A percentile compares a stretch with the other conserved stretches of the same genome.
These are phyloP conservation scores for Oropetium thomaeum DNA, from an alignment of 176 grass and related monocot genomes.

Conservation along the genomic window DNA sequence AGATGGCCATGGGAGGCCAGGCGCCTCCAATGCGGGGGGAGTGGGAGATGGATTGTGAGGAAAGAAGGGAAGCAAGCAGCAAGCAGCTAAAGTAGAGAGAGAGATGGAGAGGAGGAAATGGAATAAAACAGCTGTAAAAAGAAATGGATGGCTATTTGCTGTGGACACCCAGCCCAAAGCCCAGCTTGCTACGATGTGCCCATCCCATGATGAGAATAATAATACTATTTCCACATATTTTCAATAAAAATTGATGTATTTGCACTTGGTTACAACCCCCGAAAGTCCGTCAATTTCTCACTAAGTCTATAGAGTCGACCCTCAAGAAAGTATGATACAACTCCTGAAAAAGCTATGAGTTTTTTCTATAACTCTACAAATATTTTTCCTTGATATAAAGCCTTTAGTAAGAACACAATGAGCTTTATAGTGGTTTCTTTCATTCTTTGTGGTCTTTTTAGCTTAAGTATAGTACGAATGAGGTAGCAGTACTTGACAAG, in stretches of 20 bases:
- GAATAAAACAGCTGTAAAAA: constrained; percentile 43
- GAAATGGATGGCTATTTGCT: constrained; percentile 20
- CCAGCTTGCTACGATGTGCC: not conserved
- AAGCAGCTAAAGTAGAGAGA: constrained; percentile 28
- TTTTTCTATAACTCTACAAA: too few species aligned
- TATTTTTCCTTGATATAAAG: too few species aligned
- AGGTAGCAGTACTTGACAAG: too few species aligned
- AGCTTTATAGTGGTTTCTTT: too few species aligned
- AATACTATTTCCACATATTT: not conserved
- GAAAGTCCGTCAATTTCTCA: not conserved
- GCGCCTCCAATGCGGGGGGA: not conserved
- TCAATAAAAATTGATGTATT: not conserved
- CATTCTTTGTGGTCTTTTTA: too few species aligned
- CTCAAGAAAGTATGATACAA: too few species aligned
- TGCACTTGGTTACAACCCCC: not conserved
- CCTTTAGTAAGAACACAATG: too few species aligned
- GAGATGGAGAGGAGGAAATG: not conserved
- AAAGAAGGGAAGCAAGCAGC: constrained; percentile 15
- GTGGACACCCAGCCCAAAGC: not conserved
- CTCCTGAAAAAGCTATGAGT: too few species aligned
- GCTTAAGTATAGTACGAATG: too few species aligned
- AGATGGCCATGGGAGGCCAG: constrained; percentile 34
- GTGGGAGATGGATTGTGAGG: not conserved
- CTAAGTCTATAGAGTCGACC: not conserved
- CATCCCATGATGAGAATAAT: not conserved